Conservation (phyloP, 768 basidiomycete genomes). For the Sporobolomyces phaffii region DNA sequence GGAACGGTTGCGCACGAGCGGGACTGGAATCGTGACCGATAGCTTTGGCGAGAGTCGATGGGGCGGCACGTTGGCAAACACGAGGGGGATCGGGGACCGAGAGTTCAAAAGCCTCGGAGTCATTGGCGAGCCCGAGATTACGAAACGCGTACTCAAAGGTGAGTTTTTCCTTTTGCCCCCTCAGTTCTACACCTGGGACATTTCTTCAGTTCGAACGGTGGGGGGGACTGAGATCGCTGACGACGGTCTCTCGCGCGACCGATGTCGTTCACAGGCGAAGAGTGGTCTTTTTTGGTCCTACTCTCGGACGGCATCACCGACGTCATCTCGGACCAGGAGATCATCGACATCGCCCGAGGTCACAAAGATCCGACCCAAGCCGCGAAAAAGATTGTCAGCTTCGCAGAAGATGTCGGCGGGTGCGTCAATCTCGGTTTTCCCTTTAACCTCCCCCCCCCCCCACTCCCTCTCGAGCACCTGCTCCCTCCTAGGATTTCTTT, state of each 20-base stretch:
- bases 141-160: slow-evolving; percentile 32
- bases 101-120: slow-evolving; percentile 41
- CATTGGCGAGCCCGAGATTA: slow-evolving; percentile 39
- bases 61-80: slow-evolving; percentile 93
- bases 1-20: slow-evolving; percentile 75
- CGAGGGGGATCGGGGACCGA: slow-evolving; percentile 61
- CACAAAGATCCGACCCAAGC: slow-evolving; percentile 63
- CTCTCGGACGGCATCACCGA: slow-evolving; percentile 93
- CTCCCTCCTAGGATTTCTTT: too few relatives aligned
- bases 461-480: too few relatives aligned
- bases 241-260: too few relatives aligned
- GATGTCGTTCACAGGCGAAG: slow-evolving; percentile 54
- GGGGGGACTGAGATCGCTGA: too few relatives aligned
- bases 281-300: slow-evolving; percentile 80
- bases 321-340: slow-evolving; percentile 84
- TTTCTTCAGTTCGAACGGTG: too few relatives aligned
- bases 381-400: slow-evolving; percentile 74
- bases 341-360: slow-evolving; percentile 76
- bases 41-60: slow-evolving; percentile 92
- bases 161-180: neutral
- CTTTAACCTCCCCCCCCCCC: too few relatives aligned
- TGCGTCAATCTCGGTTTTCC: too few relatives aligned
- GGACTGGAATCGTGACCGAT: slow-evolving; percentile 80
- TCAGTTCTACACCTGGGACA: too few relatives aligned
- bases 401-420: slow-evolving; percentile 63